These are phyloP conservation scores for Fusarium sp. DNA, from an alignment of 2,329 filamentous ascomycete genomes.

Conservation along the genomic window DNA sequence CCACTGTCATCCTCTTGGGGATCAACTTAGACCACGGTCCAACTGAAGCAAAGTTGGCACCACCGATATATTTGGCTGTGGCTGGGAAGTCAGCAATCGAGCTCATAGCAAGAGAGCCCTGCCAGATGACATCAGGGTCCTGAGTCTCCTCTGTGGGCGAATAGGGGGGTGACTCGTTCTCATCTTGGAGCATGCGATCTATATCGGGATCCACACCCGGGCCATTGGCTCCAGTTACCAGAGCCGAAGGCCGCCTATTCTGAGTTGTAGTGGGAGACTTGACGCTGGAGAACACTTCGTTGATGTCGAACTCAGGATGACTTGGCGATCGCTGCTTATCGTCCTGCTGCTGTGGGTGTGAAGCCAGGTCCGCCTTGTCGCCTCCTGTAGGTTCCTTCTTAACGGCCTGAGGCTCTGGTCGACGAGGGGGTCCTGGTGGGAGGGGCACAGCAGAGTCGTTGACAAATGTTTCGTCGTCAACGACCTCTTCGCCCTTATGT, in stretches of 20 bases:
- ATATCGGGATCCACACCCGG: conserved; percentile 86
- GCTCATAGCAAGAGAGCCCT: conserved; percentile 79
- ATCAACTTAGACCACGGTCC: conserved; percentile 80
- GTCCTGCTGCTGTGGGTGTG: conserved; percentile 51
- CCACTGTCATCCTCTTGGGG: conserved; percentile 74
- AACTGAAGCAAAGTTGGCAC: conserved; percentile 75
- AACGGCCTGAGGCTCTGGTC: conserved; percentile 39
- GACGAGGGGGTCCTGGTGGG: conserved; percentile 32
- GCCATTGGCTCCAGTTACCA: conserved; percentile 57
- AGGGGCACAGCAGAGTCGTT: conserved; percentile 48
- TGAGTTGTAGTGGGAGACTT: conserved; percentile 72
- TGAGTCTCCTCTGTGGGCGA: conserved; percentile 77
- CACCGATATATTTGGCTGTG: conserved; percentile 84
- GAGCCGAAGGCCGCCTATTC: conserved; percentile 59
- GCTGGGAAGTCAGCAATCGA: conserved; percentile 79
- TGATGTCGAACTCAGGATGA: conserved; percentile 78
- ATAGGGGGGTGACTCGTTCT: conserved; percentile 82
- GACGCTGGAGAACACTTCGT: conserved; percentile 85
- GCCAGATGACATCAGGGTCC: conserved; percentile 80
- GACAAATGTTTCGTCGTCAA: conserved; percentile 76
- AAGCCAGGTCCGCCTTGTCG: conserved; percentile 38
- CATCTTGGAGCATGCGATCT: conserved; percentile 85
- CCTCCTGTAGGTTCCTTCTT: conserved; percentile 48
- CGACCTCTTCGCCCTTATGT: conserved; percentile 92
- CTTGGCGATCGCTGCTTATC: conserved; percentile 62